Evolutionary conservation across 2,329 filamentous ascomycete genomes (phyloP), one percentile per base, ranked within the genome.

Genomic region (Drechslerella dactyloides): DNA sequence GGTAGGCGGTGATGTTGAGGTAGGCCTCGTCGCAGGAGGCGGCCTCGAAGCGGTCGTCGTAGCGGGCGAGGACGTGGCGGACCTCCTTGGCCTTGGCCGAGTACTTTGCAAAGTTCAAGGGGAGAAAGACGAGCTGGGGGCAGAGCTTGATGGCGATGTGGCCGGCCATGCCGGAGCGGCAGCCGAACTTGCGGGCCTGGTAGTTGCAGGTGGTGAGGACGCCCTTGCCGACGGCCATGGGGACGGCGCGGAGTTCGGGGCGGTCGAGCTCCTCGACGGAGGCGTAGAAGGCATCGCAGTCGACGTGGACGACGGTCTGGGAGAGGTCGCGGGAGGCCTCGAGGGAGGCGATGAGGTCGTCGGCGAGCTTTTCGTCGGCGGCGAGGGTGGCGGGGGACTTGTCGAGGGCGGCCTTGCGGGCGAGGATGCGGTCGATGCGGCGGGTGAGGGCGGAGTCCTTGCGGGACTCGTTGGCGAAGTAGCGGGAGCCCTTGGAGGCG

Each of bases 271-370:
- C 69, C 79, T 97, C 94, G 0, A 97, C 94, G 0, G 94, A 91
- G 0, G 94, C 94, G 77, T 94, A 99, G 80, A 99, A 99, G 15
- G 94, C 94, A 82, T 99, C 94, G 80, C 94, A 97, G 79, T 99
- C 94, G 53, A 97, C 85, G 78, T 99, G 94, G 0, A 97, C 89
- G 23, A 97, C 86, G 65, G 86, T 83, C 78, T 97, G 94, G 0
- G 88, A 89, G 37, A 99, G 82, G 77, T 97, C 93, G 52, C 94
- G 85, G 0, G 85, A 84, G 6, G 87, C 78, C 77, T 99, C 94
- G 2, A 69, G 61, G n/a, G 48, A 21, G 21, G 73, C 57, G 42
- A 76, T 75, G 50, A 75, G 87, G 73, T 90, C 87, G 78, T 97
- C 93, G 19, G 91, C 92, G 66, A 86, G 86, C 50, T 90, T 87